Evolutionary conservation across 179 eudicot species (phyloP), one percentile per base, ranked within the genome.

Genomic region (Amaranthus tricolor): DNA sequence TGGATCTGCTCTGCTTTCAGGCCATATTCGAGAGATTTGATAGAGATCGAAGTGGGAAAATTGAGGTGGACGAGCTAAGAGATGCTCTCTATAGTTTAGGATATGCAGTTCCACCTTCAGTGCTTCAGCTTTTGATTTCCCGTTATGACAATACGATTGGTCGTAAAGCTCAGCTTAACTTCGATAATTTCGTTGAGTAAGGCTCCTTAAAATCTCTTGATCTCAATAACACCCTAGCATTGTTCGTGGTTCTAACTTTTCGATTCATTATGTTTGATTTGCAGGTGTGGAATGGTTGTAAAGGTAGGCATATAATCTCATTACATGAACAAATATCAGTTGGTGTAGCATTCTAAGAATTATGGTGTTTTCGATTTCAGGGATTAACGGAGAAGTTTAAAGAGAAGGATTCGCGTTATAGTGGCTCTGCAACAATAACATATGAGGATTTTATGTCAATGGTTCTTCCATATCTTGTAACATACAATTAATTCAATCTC

Each of bases 371-470:
- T 60, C 12, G 5, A 49, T 59, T 74, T 10, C 89, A 92, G 97
- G 97, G 97, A 40, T 81, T 92, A 87, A 85, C 97, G 0, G 97
- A 92, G 54, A 91, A 89, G 57, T 92, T 92, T 85, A 92, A 92
- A 86, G 96, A 92, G 87, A 89, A 91, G 85, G 94, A 91, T 76
- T 16, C 76, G 16, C 74, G 84, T 20, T 91, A 86, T 77, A 89
- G 85, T 19, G 97, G 96, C 48, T 89, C 91, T 62, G 96, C 96
- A 12, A 89, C 88, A 3, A 70, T 93, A 9, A 57, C 70, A 10
- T 93, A 93, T 57, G 96, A 91, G 15, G 76, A 82, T 13, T 92
- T 92, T 79, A 82, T 92, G 97, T 69, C 89, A 15, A 88, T 92
- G 90, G 82, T 92, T 72, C 87, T 92, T 54, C 97, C 96, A 11